Base-by-base conservation (phyloP, 768 basidiomycete species). In the Amanita exitialis region DNA sequence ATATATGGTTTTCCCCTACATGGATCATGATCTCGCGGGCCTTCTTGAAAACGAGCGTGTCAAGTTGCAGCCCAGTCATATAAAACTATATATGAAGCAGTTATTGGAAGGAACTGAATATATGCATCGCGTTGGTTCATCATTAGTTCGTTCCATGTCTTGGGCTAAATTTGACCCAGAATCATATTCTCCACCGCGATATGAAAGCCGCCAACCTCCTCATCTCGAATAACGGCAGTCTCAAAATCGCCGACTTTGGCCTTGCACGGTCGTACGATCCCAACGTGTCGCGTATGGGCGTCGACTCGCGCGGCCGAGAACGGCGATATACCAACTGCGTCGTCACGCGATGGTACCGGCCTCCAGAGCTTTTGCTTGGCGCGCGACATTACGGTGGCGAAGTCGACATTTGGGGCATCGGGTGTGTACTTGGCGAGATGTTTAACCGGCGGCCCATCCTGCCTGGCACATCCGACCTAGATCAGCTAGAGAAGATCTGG, bases 1-100 rank as follows among this genome's bases (percentile, higher is more conserved):
- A 12, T 96, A 90, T 68, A 96, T 98, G 92, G 95, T 97, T 37
- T 99, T 98, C 61, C 96, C 96, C 0, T 99, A 97, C 68, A 98
- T 98, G 96, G 96, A 98, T 60, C 95, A 99, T 60, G 96, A 99
- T 67, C 79, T 99, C 9, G 92, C 95, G 2, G 96, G 96, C 2
- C 66, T 98, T 35, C 69, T 99, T 53, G 90, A 94, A 66, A 97
- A 98, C 61, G 85, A 89, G 53, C 78, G 86, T 23, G 93, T 93
- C 53, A 84, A 85, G 58, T 71, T 95, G 3, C 78, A 79, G 45
- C 81, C 84, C 6, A 85, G 85, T 58, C 82, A 92, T 54, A 93
- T 97, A 68, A 99, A 98, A 69, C 70, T 95, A 25, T 95, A 97
- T 65, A 90, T 95, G 83, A 86, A 84, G 66, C 96, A 99, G 63